Evolutionary conservation across 75 land plant genomes (phyloP).

Genomic region (Picea sitchensis): DNA sequence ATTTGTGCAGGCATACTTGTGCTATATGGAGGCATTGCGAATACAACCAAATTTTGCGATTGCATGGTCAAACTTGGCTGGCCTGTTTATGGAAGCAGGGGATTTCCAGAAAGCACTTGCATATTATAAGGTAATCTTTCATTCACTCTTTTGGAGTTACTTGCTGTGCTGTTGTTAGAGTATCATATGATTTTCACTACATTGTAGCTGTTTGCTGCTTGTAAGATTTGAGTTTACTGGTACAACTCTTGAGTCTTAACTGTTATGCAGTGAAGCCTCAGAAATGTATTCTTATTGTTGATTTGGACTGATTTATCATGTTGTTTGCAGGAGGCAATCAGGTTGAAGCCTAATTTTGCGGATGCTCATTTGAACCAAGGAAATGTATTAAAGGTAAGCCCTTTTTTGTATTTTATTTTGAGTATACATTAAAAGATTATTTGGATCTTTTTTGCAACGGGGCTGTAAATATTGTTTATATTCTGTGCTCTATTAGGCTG

Average conservation of each 20-base stretch:
- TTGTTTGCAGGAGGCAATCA: slow-evolving; percentile 38
- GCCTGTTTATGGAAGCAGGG: slow-evolving; percentile 52
- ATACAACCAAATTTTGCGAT: slow-evolving; percentile 52
- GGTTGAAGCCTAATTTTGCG: slow-evolving; percentile 45
- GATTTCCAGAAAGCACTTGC: slow-evolving; percentile 41
- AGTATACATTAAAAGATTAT: not conserved
- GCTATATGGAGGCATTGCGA: slow-evolving; percentile 46
- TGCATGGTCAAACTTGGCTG: slow-evolving; percentile 61
- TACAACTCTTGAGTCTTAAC: not conserved
- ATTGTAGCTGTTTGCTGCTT: not conserved
- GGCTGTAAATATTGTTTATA: not conserved
- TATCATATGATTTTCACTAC: not conserved
- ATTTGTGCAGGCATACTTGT: slow-evolving; percentile 33
- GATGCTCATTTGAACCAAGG: slow-evolving; percentile 51
- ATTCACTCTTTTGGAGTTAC: not conserved
- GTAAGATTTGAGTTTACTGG: not conserved
- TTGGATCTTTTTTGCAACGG: not conserved
- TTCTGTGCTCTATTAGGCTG: slow-evolving; percentile 20
- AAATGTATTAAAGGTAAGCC: slow-evolving; percentile 39
- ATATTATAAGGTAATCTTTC: slow-evolving; percentile 35
- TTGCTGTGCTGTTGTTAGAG: not conserved
- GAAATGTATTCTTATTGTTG: not conserved
- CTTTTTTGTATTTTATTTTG: not conserved
- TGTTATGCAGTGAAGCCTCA: not conserved
- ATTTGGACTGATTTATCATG: not conserved